These are phyloP conservation scores for Phaseolus coccineus DNA, from an alignment of 331 rosid species.

Conservation along the genomic window DNA sequence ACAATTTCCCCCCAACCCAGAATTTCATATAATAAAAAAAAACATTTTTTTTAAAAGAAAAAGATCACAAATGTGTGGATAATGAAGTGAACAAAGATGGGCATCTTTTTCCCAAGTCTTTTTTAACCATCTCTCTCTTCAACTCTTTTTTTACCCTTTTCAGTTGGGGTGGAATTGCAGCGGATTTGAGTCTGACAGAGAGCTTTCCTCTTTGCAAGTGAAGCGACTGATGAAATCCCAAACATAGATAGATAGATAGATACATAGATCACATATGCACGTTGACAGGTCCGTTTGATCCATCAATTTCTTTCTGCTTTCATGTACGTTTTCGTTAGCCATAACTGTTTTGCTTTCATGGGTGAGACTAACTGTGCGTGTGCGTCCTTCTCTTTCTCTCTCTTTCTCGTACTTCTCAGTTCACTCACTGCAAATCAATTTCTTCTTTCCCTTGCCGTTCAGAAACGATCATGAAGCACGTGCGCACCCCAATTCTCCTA, in stretches of 20 bases:
- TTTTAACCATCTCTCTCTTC: conserved; percentile 54
- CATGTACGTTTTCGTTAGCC: conserved; percentile 39
- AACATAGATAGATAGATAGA: conserved; percentile 35
- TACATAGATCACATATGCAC: conserved; percentile 39
- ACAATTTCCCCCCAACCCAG: conserved; percentile 28
- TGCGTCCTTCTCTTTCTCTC: conserved; percentile 9
- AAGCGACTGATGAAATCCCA: conserved; percentile 52
- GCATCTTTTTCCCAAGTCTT: conserved; percentile 72
- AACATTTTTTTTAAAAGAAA: neutral
- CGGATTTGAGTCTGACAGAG: conserved; percentile 82
- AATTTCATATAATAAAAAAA: conserved; percentile 34
- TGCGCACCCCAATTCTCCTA: conserved; percentile 72
- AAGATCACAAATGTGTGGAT: conserved; percentile 57
- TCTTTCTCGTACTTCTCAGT: conserved; percentile 47
- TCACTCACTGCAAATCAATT: conserved; percentile 60
- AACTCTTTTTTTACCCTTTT: conserved; percentile 56
- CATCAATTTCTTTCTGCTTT: conserved; percentile 39
- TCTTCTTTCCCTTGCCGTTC: conserved; percentile 62
- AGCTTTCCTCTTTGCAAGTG: conserved; percentile 53
- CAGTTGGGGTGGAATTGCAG: conserved; percentile 68
- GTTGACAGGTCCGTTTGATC: conserved; percentile 50
- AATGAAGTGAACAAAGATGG: conserved; percentile 82
- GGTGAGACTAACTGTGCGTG: conserved; percentile 39
- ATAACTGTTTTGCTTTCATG: conserved; percentile 48
- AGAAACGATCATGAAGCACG: conserved; percentile 79